Conservation (phyloP, 2,329 filamentous ascomycete genomes). For the Fusarium burgessii region DNA sequence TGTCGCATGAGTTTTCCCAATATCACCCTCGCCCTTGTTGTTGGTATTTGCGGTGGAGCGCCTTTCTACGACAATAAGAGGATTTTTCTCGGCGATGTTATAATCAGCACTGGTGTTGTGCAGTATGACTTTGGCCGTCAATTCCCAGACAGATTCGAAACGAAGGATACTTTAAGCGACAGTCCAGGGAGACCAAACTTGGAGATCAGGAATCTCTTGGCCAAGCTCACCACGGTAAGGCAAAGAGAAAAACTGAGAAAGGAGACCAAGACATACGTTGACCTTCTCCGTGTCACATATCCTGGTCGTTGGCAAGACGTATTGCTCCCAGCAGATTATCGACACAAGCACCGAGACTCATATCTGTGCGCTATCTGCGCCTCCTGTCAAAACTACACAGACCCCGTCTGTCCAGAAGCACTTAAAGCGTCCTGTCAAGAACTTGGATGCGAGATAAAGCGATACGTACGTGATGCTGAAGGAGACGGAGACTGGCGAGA, state of each 20-base stretch:
- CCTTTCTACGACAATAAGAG: not conserved
- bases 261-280: too few relatives aligned
- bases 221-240: not conserved
- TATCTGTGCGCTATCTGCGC: not conserved
- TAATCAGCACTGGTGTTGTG: not conserved
- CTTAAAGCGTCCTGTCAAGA: not conserved
- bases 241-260: not conserved
- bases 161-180: not conserved
- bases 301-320: not conserved
- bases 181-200: not conserved
- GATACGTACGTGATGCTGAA: not conserved
- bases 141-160: not conserved
- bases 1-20: constrained; percentile 10
- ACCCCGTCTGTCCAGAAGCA: not conserved
- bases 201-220: not conserved
- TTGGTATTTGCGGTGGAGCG: not conserved
- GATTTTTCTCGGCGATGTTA: constrained; percentile 1
- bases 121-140: constrained; percentile 13
- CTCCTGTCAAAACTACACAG: not conserved
- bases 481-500: not conserved
- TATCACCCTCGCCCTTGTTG: not conserved
- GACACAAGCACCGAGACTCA: not conserved
- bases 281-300: not conserved
- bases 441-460: not conserved
- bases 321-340: not conserved